Evolutionary conservation across 225 moss, liverwort and hornwort genomes (phyloP), one percentile per base, ranked within the genome.

Genomic region (Rhytidiadelphus loreus): DNA sequence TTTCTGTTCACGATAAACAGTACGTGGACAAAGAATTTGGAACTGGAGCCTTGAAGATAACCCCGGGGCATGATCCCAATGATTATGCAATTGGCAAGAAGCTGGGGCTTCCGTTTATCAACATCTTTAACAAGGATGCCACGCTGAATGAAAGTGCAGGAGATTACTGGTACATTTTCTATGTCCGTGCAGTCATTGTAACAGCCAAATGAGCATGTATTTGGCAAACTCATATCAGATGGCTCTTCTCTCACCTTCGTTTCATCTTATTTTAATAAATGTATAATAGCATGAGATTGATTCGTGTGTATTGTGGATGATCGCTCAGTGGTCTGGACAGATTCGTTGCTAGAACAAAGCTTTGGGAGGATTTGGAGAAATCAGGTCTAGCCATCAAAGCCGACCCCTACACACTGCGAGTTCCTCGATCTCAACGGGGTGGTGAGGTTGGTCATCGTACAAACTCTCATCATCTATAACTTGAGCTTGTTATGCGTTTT

Each of bases 391-490:
- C 94, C 82, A 94, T 98, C 39, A 98, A 95, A 92, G 94, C 94
- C 77, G 96, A 98, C 77, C 85, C 95, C 32, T 95, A 95, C 81
- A 93, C 92, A 43, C 91, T 96, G 61, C 96, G 97, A 57, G 96
- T 98, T 88, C 97, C 97, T 80, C 95, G 97, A 83, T 96, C 97
- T 88, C 98, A 98, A 91, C 93, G 98, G 89, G 98, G 98, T 93
- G 98, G 98, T 75, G 98, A 98, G 98, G 98, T 98, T 85, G 89
- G 94, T 66, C 77, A 76, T 80, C 26, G 44, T 73, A 41, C 18
- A 73, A 62, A 53, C 52, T 87, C 52, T 71, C 73, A 87, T 61
- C 39, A 62, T 73, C 81, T 73, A 56, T 87, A 25, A 39, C 30
- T 76, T 63, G 77, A 86, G 62, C 86, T 76, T 76, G n/a, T 85